Percentiles rank a stretch among this genome's conserved stretches.
Conservation (phyloP, 495 filamentous ascomycete species). For the Aspergillus mulundensis region DNA sequence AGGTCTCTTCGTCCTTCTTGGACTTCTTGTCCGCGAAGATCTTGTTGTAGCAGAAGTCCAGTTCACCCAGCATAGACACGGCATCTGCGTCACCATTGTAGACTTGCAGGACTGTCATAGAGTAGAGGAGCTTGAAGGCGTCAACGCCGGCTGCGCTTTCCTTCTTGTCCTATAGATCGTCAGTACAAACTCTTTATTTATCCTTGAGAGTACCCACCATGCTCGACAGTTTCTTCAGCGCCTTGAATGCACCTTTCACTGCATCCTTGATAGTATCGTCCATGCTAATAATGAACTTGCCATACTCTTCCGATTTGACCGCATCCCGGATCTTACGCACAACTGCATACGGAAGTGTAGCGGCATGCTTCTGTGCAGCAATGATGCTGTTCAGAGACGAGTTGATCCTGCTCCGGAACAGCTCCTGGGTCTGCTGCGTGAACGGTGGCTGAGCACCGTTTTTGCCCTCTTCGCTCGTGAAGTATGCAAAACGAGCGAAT, state of each 20-base stretch:
- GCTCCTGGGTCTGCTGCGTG: conserved; percentile 58
- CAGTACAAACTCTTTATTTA: conserved; percentile 5
- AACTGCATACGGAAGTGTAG: conserved; percentile 47
- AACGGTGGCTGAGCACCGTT: conserved; percentile 38
- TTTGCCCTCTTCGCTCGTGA: conserved; percentile 26
- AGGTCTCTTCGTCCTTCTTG: conserved; percentile 48
- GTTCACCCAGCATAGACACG: conserved; percentile 66
- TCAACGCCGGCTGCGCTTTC: conserved; percentile 32
- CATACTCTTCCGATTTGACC: conserved; percentile 37
- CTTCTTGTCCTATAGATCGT: conserved; percentile 32
- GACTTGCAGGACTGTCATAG: conserved; percentile 81
- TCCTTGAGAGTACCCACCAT: conserved; percentile 30
- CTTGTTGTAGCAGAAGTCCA: conserved; percentile 67
- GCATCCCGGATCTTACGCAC: conserved; percentile 48
- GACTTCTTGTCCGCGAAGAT: conserved; percentile 43
- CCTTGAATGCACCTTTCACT: conserved; percentile 58
- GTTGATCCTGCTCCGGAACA: conserved; percentile 64
- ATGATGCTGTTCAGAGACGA: conserved; percentile 67
- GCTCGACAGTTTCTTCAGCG: conserved; percentile 65
- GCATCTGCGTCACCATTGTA: conserved; percentile 86
- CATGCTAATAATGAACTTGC: conserved; percentile 54
- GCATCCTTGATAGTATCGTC: conserved; percentile 57
- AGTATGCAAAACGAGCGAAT: conserved; percentile 44
- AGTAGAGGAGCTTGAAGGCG: conserved; percentile 77
- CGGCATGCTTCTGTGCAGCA: conserved; percentile 52